Evolutionary conservation across 2,329 filamentous ascomycete genomes (phyloP), one percentile per base, ranked within the genome.

Genomic region (Hawksworthiomyces lignivorus): DNA sequence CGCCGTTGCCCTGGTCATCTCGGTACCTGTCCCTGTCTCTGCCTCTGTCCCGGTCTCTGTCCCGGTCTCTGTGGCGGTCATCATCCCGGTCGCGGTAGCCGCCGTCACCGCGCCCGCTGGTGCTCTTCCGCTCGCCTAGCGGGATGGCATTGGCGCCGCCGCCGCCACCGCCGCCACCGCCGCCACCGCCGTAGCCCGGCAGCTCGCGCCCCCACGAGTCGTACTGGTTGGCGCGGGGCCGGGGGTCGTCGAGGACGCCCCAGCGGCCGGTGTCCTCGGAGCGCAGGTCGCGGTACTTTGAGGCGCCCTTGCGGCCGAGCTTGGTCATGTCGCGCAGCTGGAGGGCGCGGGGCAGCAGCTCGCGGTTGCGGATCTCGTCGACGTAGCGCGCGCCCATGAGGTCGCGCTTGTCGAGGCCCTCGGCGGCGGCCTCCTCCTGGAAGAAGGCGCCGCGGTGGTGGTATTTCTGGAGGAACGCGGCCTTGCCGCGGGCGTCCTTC

Each of bases 361-460:
- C 85, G 34, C 87, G 81, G 55, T 94, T 87, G 36, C 74, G 73
- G 46, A 90, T 78, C 48, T 96, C 87, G 59, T 97, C 90, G 37
- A 75, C 80, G 52, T 92, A 94, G 38, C 77, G 70, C 3, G 82
- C 77, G 12, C 89, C 89, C 78, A 94, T 94, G 50, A 96, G 72
- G 57, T 96, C 86, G 35, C 92, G 73, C 56, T 82, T 75, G 49
- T 85, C 80, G 34, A 96, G 68, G 1, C 87, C 86, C 48, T 85
- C 79, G 14, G 78, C 79, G 52, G 81, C 78, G 39, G 81, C 73
- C 53, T 94, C 85, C 39, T 89, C 87, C 51, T 84, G 84, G 69
- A 87, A 97, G 68, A 97, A 98, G 14, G 92, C 92, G 36, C 92
- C 92, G 65, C 89, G 90, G 71, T 98, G 92, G 63, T 87, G 89